These are phyloP conservation scores for Rhizophagus clarus DNA, from an alignment of 192 early-diverging fungal genomes.

Conservation along the genomic window DNA sequence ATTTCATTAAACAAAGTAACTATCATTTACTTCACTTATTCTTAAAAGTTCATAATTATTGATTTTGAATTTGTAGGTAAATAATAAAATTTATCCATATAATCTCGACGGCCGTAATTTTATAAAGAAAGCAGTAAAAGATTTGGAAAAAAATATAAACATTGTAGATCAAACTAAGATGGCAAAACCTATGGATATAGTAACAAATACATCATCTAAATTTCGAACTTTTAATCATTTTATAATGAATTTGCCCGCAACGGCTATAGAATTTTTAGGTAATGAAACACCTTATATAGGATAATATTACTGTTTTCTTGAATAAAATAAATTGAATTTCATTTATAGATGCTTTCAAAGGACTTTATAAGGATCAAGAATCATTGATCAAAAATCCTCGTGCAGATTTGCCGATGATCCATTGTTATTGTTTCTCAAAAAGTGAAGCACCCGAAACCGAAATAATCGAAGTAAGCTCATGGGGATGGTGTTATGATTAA, in stretches of 20 bases:
- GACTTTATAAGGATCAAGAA: conserved; percentile 65
- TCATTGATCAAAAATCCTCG: conserved; percentile 41
- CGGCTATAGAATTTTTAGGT: conserved; percentile 95
- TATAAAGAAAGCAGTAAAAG: conserved; percentile 72
- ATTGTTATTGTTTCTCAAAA: conserved; percentile 95
- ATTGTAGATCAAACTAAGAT: conserved; percentile 29
- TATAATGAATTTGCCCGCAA: conserved; percentile 98
- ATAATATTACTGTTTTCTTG: not conserved
- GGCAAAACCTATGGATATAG: conserved; percentile 17
- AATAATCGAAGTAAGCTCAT: conserved; percentile 55
- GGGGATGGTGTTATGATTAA: conserved; percentile 32
- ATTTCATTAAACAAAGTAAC: conserved; percentile 82
- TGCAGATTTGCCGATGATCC: conserved; percentile 79
- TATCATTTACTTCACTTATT: not conserved
- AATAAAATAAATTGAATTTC: conserved; percentile 1
- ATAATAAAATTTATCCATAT: conserved; percentile 67
- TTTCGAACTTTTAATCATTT: conserved; percentile 88
- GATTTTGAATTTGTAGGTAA: conserved; percentile 45
- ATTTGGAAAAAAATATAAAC: conserved; percentile 51
- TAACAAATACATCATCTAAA: conserved; percentile 4
- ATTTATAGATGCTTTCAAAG: conserved; percentile 81
- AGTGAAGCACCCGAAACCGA: conserved; percentile 68
- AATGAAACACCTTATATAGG: not conserved
- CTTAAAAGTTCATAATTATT: not conserved
- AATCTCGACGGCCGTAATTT: conserved; percentile 94